Percentiles rank a stretch among this genome's conserved stretches.
Conservation (phyloP, 805 yeast species). For the Pichia membranifaciens region DNA sequence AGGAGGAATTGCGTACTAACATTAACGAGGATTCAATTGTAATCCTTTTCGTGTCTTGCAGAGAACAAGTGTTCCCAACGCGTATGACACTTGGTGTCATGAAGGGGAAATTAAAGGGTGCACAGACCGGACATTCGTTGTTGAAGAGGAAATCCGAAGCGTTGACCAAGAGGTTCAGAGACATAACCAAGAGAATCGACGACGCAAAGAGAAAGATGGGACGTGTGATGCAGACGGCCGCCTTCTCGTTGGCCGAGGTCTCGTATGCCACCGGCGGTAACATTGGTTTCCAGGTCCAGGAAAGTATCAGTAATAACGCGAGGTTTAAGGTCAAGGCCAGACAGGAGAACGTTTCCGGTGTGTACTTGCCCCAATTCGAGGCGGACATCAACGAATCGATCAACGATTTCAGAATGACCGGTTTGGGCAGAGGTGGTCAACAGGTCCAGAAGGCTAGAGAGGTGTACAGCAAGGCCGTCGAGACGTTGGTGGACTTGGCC, state of each 20-base stretch:
- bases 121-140: slow-evolving; percentile 91
- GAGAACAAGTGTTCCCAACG: slow-evolving; percentile 96
- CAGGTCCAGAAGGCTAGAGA: slow-evolving; percentile 92
- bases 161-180: slow-evolving; percentile 91
- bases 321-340: slow-evolving; percentile 86
- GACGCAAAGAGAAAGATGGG: slow-evolving; percentile 98
- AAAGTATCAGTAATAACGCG: slow-evolving; percentile 75
- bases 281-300: slow-evolving; percentile 93
- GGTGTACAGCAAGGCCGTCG: slow-evolving; percentile 94
- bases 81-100: slow-evolving; percentile 94
- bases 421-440: slow-evolving; percentile 97
- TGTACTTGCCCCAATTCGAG: slow-evolving; percentile 87
- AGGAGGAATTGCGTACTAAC: slow-evolving; percentile 7
- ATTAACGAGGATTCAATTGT: too few species aligned
- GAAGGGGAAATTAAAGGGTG: slow-evolving; percentile 96
- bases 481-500: slow-evolving; percentile 91
- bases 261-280: slow-evolving; percentile 97
- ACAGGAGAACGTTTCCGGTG: slow-evolving; percentile 97
- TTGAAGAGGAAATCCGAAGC: slow-evolving; percentile 96
- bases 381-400: slow-evolving; percentile 75
- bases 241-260: slow-evolving; percentile 94
- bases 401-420: slow-evolving; percentile 93
- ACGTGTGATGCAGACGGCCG: slow-evolving; percentile 95
- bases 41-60: too few species aligned
- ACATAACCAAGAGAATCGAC: slow-evolving; percentile 88